Conservation (phyloP, 352 stramenopile species). For the Phytophthora cryptogea region DNA sequence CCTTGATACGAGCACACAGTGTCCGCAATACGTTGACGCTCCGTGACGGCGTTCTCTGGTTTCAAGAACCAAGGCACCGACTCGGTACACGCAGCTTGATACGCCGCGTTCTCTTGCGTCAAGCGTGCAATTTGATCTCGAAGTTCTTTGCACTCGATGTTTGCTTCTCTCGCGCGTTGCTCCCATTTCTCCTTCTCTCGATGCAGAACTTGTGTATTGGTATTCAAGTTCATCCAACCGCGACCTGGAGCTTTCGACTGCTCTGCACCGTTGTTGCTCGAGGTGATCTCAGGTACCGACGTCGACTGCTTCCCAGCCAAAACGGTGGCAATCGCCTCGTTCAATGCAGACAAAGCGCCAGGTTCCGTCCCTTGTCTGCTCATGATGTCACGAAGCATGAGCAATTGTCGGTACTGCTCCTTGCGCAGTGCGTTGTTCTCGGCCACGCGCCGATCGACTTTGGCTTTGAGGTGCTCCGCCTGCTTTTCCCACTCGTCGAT, state of each 20-base stretch:
- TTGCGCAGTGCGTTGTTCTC: constrained; percentile 73
- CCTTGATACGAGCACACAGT: constrained; percentile 56
- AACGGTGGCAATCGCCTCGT: constrained; percentile 59
- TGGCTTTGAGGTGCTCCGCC: constrained; percentile 45
- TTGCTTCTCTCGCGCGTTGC: constrained; percentile 52
- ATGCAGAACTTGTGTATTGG: constrained; percentile 27
- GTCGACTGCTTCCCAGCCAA: constrained; percentile 23
- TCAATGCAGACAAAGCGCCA: constrained; percentile 49
- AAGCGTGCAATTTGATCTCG: constrained; percentile 51
- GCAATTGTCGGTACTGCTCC: constrained; percentile 72
- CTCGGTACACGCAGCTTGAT: constrained; percentile 26
- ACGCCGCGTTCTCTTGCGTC: constrained; percentile 44
- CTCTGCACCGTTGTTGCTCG: constrained; percentile 19
- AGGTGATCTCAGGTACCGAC: not conserved
- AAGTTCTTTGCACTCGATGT: constrained; percentile 49
- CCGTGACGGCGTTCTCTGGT: constrained; percentile 39
- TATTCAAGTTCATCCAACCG: constrained; percentile 12
- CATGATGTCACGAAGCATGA: constrained; percentile 74
- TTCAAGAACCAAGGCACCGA: constrained; percentile 49
- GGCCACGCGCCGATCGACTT: constrained; percentile 64
- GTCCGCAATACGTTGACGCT: constrained; percentile 64
- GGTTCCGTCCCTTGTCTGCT: constrained; percentile 56
- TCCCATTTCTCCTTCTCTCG: constrained; percentile 77
- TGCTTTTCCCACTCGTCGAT: constrained; percentile 41
- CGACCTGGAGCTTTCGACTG: constrained; percentile 12